Conservation (phyloP, 140 eudicot genomes). For the Cichorium intybus region DNA sequence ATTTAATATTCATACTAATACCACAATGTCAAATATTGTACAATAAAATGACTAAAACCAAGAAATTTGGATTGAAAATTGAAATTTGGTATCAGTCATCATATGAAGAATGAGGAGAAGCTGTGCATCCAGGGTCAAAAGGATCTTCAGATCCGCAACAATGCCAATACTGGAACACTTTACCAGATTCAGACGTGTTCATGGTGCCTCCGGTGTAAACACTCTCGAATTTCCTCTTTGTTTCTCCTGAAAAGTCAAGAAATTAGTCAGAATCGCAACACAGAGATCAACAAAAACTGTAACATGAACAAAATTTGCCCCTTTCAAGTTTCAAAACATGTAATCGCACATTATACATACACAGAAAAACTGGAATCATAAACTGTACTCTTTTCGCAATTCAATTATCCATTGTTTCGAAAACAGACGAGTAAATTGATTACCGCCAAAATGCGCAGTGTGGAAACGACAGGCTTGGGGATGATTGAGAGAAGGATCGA, state of each 20-base stretch:
- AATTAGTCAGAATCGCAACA: not conserved
- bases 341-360: not conserved
- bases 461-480: conserved; percentile 93
- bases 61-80: conserved; percentile 8
- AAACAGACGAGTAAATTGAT: not conserved
- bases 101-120: conserved; percentile 88
- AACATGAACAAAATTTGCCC: not conserved
- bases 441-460: conserved; percentile 98
- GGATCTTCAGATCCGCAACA: conserved; percentile 99
- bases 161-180: conserved; percentile 91
- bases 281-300: not conserved
- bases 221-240: conserved; percentile 93
- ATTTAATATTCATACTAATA: not conserved
- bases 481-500: conserved; percentile 70
- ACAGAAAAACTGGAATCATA: not conserved
- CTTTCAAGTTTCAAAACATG: not conserved
- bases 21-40: conserved; percentile 4
- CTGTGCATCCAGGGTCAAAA: conserved; percentile 92
- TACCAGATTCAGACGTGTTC: conserved; percentile 84
- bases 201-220: conserved; percentile 85
- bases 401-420: not conserved
- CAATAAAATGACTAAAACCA: not conserved
- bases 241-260: conserved; percentile 59
- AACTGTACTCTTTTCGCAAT: not conserved
- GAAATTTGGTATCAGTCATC: conserved; percentile 58